Percentiles rank a stretch among this genome's conserved stretches.
Evolutionary conservation across 257 asterid genomes (phyloP).

Genomic region (Leptodermis oblonga): DNA sequence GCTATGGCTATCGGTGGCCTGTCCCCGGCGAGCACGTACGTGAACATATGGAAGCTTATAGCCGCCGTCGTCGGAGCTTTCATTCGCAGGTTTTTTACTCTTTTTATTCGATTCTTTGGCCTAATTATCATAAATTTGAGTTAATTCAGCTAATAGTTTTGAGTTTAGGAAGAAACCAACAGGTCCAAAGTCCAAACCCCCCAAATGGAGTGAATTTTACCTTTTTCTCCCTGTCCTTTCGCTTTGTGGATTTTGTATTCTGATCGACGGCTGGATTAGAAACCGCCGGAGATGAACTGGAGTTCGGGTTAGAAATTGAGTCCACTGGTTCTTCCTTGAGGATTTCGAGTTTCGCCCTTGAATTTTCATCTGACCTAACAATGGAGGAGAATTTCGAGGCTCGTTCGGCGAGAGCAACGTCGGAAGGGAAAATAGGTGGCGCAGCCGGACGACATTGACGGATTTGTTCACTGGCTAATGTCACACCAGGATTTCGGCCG

Average conservation of each 20-base stretch:
- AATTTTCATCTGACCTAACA: constrained; percentile 40
- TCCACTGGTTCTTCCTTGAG: constrained; percentile 79
- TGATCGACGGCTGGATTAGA: constrained; percentile 43
- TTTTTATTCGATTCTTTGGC: constrained; percentile 54
- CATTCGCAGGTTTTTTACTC: constrained; percentile 54
- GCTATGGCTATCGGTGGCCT: constrained; percentile 98
- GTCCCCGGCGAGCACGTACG: constrained; percentile 95
- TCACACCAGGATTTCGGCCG: constrained; percentile 36
- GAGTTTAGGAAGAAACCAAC: background rate
- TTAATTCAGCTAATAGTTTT: background rate
- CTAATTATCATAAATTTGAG: constrained; percentile 25
- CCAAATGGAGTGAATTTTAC: constrained; percentile 27
- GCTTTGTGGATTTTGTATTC: constrained; percentile 43
- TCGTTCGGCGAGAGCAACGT: constrained; percentile 53
- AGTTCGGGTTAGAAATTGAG: constrained; percentile 48
- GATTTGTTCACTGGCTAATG: background rate
- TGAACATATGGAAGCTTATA: constrained; percentile 83
- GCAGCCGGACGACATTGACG: constrained; percentile 24
- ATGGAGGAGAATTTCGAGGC: constrained; percentile 68
- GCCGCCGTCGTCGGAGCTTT: constrained; percentile 43
- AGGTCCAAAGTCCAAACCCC: too few species aligned
- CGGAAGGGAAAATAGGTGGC: constrained; percentile 59
- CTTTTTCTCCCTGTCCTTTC: constrained; percentile 86
- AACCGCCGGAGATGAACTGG: constrained; percentile 41
- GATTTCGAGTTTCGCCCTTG: constrained; percentile 26